Conservation (phyloP, 2,329 filamentous ascomycete genomes). For the Colletotrichum sp. region DNA sequence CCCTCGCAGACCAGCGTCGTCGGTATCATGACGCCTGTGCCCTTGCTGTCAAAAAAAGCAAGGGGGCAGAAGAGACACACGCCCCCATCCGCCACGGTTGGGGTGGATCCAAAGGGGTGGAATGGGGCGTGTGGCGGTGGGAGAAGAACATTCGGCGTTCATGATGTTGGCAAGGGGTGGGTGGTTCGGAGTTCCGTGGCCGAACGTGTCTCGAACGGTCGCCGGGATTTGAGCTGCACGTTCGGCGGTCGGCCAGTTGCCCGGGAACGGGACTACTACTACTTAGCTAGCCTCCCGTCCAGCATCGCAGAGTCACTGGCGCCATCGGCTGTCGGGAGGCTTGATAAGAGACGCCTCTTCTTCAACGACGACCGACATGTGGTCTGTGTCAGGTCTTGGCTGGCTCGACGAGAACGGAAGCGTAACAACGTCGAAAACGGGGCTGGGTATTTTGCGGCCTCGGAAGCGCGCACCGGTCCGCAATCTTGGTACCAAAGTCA, state of each 20-base stretch:
- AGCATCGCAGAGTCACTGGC: background rate
- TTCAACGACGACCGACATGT: conserved; percentile 15
- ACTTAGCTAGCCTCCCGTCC: conserved; percentile 1
- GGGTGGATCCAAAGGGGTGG: background rate
- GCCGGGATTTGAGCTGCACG: background rate
- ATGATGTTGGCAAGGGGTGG: background rate
- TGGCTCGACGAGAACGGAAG: background rate
- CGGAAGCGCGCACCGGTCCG: conserved; percentile 10
- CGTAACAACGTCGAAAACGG: conserved; percentile 11
- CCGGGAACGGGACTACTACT: background rate
- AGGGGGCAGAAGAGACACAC: background rate
- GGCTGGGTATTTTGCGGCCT: background rate
- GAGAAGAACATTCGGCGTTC: conserved; percentile 9
- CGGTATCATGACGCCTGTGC: background rate
- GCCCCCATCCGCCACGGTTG: background rate
- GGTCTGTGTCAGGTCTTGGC: background rate
- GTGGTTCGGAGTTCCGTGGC: conserved; percentile 18
- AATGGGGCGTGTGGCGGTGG: background rate
- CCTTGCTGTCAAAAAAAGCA: conserved; percentile 8
- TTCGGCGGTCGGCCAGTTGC: conserved; percentile 10
- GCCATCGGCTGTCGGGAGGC: conserved; percentile 1
- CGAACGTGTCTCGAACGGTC: conserved; percentile 16
- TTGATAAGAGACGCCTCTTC: conserved; percentile 6
- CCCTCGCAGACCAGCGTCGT: background rate
- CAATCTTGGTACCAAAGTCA: background rate